Conservation (phyloP, 202 grass and related monocot species). For the Saccharum hybrid region DNA sequence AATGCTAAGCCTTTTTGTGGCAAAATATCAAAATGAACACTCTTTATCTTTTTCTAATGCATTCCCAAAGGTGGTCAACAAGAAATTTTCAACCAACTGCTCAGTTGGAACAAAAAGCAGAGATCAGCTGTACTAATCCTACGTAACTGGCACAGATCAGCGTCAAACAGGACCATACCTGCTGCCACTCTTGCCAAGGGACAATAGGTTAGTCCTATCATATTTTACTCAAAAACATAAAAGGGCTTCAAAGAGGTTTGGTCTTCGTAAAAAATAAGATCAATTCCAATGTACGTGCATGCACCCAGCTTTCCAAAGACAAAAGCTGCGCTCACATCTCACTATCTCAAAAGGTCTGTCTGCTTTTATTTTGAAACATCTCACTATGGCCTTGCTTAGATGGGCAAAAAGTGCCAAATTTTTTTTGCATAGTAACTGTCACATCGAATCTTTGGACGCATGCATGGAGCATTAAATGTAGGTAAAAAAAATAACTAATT, state of each 20-base stretch:
- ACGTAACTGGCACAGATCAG: slow-evolving; percentile 14
- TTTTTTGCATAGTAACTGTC: too few relatives aligned
- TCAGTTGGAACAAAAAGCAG: background rate
- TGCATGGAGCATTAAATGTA: too few relatives aligned
- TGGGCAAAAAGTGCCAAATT: too few relatives aligned
- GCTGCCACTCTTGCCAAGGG: background rate
- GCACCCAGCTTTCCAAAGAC: background rate
- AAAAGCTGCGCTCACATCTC: slow-evolving; percentile 6
- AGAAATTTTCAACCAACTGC: background rate
- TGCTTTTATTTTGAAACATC: background rate
- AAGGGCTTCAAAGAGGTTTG: background rate
- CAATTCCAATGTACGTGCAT: background rate
- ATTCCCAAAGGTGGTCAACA: background rate
- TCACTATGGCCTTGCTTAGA: too few relatives aligned
- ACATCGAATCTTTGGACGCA: too few relatives aligned
- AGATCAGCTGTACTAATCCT: background rate
- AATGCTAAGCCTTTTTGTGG: background rate
- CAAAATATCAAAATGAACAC: background rate
- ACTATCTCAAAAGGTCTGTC: slow-evolving; percentile 26
- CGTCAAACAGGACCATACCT: background rate
- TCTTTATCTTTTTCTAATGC: background rate
- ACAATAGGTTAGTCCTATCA: background rate
- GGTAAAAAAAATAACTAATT: too few relatives aligned
- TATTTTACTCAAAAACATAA: slow-evolving; percentile 5
- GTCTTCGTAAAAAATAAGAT: background rate